Conservation (phyloP, 345 rosid species). For the Populus ilicifolia region DNA sequence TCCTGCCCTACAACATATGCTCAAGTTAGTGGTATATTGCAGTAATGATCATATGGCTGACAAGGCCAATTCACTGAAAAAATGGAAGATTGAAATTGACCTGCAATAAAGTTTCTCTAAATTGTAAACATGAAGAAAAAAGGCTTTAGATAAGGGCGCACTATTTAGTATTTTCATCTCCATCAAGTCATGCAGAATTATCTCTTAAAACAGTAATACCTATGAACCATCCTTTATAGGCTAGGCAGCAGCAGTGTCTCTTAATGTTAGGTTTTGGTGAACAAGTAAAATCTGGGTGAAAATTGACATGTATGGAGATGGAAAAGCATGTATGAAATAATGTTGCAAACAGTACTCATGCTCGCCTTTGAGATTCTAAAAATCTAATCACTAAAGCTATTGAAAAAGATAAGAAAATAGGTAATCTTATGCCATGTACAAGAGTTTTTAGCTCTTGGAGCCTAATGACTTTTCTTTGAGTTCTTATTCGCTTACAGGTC, state of each 20-base stretch:
- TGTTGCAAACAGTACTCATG: not conserved
- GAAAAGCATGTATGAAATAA: not conserved
- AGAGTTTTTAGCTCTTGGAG: not conserved
- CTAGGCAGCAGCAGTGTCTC: conserved; percentile 16
- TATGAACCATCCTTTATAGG: not conserved
- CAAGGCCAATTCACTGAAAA: not conserved
- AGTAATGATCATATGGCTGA: not conserved
- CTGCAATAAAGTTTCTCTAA: not conserved
- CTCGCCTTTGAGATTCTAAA: conserved; percentile 1
- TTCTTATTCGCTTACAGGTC: not conserved
- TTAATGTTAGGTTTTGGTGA: not conserved
- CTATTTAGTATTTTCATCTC: not conserved
- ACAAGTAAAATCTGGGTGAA: not conserved
- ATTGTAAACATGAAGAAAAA: not conserved
- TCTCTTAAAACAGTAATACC: not conserved
- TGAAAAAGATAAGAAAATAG: not conserved
- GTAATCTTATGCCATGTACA: not conserved
- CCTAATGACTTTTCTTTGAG: not conserved
- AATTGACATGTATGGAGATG: not conserved
- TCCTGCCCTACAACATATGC: conserved; percentile 1
- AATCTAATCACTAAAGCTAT: not conserved
- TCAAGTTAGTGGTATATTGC: not conserved
- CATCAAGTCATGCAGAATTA: not conserved
- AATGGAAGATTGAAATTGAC: conserved; percentile 1
- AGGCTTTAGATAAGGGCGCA: not conserved